A percentile compares a stretch with the other conserved stretches of the same genome.
These are phyloP conservation scores for Hyaloscypha finlandica DNA, from an alignment of 495 filamentous ascomycete species.

Conservation along the genomic window DNA sequence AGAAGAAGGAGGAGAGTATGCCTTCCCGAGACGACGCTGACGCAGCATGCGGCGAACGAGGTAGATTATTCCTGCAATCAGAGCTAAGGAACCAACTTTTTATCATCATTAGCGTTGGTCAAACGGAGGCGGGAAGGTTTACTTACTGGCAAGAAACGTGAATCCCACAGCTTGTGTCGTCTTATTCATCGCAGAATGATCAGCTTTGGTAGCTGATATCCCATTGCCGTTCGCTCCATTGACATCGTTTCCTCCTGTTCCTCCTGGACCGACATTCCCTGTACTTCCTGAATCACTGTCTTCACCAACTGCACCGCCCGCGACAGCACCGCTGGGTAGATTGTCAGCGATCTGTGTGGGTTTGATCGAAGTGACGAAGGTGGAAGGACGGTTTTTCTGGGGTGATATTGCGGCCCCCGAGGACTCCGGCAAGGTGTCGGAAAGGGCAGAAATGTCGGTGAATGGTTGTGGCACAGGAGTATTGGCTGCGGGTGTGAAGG, in stretches of 20 bases:
- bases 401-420: neutral
- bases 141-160: neutral
- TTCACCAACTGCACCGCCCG: neutral
- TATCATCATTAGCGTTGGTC: neutral
- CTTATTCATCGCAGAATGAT: neutral
- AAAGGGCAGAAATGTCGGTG: neutral
- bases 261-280: neutral
- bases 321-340: neutral
- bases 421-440: neutral
- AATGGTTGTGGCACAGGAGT: neutral
- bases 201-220: neutral
- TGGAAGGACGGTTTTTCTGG: neutral
- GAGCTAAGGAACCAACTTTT: neutral
- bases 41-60: slow-evolving; percentile 9
- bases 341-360: neutral
- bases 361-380: neutral
- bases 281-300: neutral
- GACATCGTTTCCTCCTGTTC: neutral
- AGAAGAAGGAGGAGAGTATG: slow-evolving; percentile 8
- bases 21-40: slow-evolving; percentile 6
- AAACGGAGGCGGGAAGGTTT: neutral
- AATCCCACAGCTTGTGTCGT: neutral
- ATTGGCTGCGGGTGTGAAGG: neutral
- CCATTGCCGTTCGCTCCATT: neutral
- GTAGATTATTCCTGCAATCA: neutral